Conservation (phyloP, 495 filamentous ascomycete genomes). For the Cercophora scortea region DNA sequence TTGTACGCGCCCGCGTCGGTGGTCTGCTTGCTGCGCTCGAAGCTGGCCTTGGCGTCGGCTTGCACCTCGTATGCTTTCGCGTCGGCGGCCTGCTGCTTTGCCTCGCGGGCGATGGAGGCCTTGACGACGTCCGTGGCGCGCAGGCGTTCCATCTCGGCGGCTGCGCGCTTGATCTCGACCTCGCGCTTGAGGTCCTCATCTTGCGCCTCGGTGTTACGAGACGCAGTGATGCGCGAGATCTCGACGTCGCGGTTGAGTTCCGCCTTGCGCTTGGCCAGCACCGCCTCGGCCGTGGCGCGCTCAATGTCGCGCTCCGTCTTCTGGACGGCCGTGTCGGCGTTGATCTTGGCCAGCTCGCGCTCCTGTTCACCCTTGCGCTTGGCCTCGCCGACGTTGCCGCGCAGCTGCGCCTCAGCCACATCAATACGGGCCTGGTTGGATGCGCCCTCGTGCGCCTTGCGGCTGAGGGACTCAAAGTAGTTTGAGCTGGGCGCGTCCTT, state of each 20-base stretch:
- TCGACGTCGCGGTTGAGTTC: conserved; percentile 63
- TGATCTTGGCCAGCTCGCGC: conserved; percentile 73
- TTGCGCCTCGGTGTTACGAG: conserved; percentile 58
- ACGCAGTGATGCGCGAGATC: conserved; percentile 61
- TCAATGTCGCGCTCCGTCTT: conserved; percentile 78
- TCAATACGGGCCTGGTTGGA: conserved; percentile 52
- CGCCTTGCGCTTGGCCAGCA: conserved; percentile 60
- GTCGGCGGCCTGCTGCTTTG: conserved; percentile 67
- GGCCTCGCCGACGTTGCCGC: conserved; percentile 71
- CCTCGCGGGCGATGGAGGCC: conserved; percentile 63
- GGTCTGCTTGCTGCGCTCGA: conserved; percentile 48
- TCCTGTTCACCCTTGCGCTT: conserved; percentile 69
- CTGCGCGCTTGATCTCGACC: conserved; percentile 65
- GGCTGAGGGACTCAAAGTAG: conserved; percentile 70
- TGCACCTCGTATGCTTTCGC: conserved; percentile 51
- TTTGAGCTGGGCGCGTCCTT: conserved; percentile 67
- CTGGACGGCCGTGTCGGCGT: conserved; percentile 70
- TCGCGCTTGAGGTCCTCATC: conserved; percentile 71
- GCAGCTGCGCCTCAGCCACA: conserved; percentile 70
- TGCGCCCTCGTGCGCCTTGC: conserved; percentile 78
- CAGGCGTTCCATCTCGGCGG: conserved; percentile 70
- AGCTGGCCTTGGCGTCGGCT: conserved; percentile 49
- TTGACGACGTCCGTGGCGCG: conserved; percentile 70
- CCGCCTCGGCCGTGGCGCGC: conserved; percentile 68
- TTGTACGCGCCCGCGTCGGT: conserved; percentile 47